Evolutionary conservation across 495 filamentous ascomycete species (phyloP).

Genomic region (Tuber brumale): DNA sequence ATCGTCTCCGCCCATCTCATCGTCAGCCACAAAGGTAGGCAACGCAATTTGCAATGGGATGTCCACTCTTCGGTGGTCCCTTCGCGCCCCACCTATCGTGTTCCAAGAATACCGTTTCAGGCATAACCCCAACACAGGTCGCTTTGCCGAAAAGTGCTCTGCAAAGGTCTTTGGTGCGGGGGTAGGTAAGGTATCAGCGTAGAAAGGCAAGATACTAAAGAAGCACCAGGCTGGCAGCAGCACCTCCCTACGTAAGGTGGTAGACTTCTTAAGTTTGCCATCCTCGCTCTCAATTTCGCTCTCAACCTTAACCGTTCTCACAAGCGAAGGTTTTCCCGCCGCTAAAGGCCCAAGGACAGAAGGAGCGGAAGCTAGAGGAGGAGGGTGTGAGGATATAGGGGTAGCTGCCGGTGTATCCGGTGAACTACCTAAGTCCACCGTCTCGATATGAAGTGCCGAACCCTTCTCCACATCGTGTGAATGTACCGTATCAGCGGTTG

Average conservation of each 20-base stretch:
- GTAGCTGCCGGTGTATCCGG: slow-evolving; percentile 34
- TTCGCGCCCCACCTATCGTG: slow-evolving; percentile 57
- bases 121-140: slow-evolving; percentile 84
- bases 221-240: slow-evolving; percentile 98
- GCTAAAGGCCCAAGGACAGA: slow-evolving; percentile 39
- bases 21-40: slow-evolving; percentile 83
- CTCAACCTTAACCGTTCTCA: slow-evolving; percentile 44
- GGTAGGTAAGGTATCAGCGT: slow-evolving; percentile 34
- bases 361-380: slow-evolving; percentile 45
- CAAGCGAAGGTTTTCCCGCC: slow-evolving; percentile 27
- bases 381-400: slow-evolving; percentile 43
- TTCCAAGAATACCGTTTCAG: slow-evolving; percentile 82
- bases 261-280: slow-evolving; percentile 47
- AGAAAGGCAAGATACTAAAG: slow-evolving; percentile 49
- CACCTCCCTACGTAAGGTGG: slow-evolving; percentile 64
- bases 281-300: slow-evolving; percentile 43
- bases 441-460: slow-evolving; percentile 53
- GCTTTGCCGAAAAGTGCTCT: slow-evolving; percentile 62
- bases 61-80: slow-evolving; percentile 75
- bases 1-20: slow-evolving; percentile 54
- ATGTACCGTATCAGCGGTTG: slow-evolving; percentile 51
- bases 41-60: slow-evolving; percentile 83
- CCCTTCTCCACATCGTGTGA: slow-evolving; percentile 53
- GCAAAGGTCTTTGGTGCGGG: slow-evolving; percentile 47
- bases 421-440: slow-evolving; percentile 50